phyloP scores from a whole-genome alignment of 2,329 filamentous ascomycete genomes.

The Trichoderma hamatum region DNA sequence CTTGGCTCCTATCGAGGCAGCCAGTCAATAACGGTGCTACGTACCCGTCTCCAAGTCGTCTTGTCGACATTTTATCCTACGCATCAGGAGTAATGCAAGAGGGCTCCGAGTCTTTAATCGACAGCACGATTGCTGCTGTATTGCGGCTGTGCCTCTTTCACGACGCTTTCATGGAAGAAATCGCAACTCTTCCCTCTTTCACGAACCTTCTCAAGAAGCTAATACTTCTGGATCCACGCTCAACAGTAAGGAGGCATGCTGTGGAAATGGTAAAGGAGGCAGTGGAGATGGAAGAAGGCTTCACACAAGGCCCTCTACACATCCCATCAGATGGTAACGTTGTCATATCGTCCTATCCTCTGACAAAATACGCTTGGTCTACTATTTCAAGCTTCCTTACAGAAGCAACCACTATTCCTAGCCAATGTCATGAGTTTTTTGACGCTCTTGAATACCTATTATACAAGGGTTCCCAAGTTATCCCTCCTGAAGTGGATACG shows the following conservation, averaged over 20 bases:
- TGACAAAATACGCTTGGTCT: slow-evolving; percentile 38
- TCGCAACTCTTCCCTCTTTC: slow-evolving; percentile 33
- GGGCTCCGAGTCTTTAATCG: slow-evolving; percentile 34
- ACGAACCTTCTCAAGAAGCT: slow-evolving; percentile 32
- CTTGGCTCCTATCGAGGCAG: not conserved
- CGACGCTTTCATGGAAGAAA: slow-evolving; percentile 37
- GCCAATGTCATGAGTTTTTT: slow-evolving; percentile 52
- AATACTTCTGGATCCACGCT: slow-evolving; percentile 37
- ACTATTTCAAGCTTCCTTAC: slow-evolving; percentile 42
- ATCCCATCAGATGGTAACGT: not conserved
- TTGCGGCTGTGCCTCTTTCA: slow-evolving; percentile 37
- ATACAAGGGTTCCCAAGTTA: slow-evolving; percentile 36
- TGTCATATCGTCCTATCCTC: not conserved
- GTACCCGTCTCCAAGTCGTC: slow-evolving; percentile 27
- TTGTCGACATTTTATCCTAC: slow-evolving; percentile 35
- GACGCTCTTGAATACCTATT: slow-evolving; percentile 47
- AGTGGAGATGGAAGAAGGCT: slow-evolving; percentile 28
- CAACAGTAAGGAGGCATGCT: slow-evolving; percentile 36
- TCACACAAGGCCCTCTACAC: not conserved
- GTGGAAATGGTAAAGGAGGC: slow-evolving; percentile 41
- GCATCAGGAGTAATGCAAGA: slow-evolving; percentile 34
- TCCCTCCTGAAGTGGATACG: slow-evolving; percentile 39
- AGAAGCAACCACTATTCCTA: slow-evolving; percentile 36
- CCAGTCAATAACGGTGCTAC: not conserved
- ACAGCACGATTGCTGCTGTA: slow-evolving; percentile 36